These are phyloP conservation scores for Monosporascus sp. DNA, from an alignment of 2,329 filamentous ascomycete genomes.

Conservation along the genomic window DNA sequence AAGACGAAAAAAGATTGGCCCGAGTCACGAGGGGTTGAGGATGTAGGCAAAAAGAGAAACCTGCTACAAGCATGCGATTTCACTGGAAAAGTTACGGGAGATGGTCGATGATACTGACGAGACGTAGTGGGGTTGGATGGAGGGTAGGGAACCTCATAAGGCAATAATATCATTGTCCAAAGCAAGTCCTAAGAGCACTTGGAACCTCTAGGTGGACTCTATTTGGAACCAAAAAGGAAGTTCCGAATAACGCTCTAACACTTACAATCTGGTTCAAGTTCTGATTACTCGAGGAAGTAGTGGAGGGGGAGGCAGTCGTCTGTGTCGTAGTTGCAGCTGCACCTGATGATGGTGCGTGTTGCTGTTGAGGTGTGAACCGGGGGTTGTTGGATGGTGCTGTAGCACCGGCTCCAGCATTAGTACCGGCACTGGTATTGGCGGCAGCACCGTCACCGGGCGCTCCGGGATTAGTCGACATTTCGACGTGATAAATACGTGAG, in stretches of 20 bases:
- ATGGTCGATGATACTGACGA: too few species aligned
- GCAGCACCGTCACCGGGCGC: neutral
- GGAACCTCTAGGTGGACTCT: too few species aligned
- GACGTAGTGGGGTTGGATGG: too few species aligned
- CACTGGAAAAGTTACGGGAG: too few species aligned
- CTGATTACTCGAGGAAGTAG: constrained; percentile 65
- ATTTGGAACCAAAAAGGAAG: neutral
- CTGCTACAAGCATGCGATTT: too few species aligned
- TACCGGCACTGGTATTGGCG: constrained; percentile 1
- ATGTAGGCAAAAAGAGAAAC: too few species aligned
- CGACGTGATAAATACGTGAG: neutral
- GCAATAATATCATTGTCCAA: too few species aligned
- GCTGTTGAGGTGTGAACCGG: constrained; percentile 19
- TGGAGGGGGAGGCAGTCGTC: constrained; percentile 23
- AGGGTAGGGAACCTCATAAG: too few species aligned
- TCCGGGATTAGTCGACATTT: neutral
- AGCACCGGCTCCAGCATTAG: constrained; percentile 4
- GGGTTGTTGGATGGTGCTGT: neutral
- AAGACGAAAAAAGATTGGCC: too few species aligned
- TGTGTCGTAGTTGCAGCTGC: constrained; percentile 6
- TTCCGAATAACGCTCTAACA: constrained; percentile 19
- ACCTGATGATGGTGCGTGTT: constrained; percentile 13
- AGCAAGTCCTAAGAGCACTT: too few species aligned
- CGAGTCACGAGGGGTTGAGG: too few species aligned
- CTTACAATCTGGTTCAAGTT: constrained; percentile 95